Conservation (phyloP, 164 flowering plant genomes). For the Santalum album region DNA sequence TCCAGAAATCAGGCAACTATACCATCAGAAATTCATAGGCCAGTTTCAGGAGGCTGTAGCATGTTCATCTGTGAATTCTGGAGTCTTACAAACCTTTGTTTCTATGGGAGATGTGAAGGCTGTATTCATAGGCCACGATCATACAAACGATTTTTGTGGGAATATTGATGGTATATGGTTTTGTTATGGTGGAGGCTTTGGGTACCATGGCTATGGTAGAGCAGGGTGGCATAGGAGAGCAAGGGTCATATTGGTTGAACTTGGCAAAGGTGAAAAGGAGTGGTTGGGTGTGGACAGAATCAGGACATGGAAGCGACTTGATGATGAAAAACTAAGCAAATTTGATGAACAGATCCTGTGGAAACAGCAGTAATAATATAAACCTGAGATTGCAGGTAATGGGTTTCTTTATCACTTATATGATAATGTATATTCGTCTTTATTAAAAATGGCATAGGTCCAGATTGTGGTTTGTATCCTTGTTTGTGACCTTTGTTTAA, state of each 20-base stretch:
- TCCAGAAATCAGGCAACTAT: constrained; percentile 68
- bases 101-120: constrained; percentile 68
- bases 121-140: constrained; percentile 87
- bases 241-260: constrained; percentile 56
- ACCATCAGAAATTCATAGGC: constrained; percentile 35
- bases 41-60: constrained; percentile 66
- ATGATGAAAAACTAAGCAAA: constrained; percentile 54
- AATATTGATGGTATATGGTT: constrained; percentile 62
- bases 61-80: constrained; percentile 62
- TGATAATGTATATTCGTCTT: not conserved
- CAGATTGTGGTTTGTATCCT: too few relatives aligned
- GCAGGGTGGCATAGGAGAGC: constrained; percentile 74
- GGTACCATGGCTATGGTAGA: constrained; percentile 84
- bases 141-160: constrained; percentile 85
- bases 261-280: constrained; percentile 31
- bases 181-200: constrained; percentile 87
- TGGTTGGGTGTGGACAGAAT: constrained; percentile 65
- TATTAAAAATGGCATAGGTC: too few relatives aligned
- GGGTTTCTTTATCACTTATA: not conserved
- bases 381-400: not conserved
- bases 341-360: constrained; percentile 71
- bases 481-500: too few relatives aligned
- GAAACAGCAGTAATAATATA: constrained; percentile 16
- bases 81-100: constrained; percentile 53
- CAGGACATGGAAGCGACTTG: constrained; percentile 83